Evolutionary conservation across 1,284 basidiomycete species (phyloP), one percentile per base, ranked within the genome.

Genomic region (Erythrobasidium hasegawianum): DNA sequence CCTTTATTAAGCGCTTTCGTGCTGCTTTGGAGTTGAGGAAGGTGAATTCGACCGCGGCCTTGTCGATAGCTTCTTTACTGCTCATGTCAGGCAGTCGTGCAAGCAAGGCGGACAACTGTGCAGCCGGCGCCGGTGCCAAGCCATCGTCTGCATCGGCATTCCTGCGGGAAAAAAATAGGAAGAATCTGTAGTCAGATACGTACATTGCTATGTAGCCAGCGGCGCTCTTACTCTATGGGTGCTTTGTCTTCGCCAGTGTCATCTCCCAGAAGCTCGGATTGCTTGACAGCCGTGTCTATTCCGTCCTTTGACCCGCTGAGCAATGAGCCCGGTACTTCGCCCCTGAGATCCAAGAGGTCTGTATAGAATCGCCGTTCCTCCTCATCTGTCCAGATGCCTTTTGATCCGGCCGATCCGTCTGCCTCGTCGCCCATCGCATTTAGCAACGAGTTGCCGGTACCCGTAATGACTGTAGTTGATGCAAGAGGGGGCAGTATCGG

Each of bases 21-120:
- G 93, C 90, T 11, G 92, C 91, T 77, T 97, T 97, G 49, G 90
- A 94, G 76, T 97, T 97, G 67, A 97, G 80, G 75, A 94, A 92
- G 0, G 92, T 91, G 77, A 99, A 97, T 71, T 98, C 95, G 40
- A 97, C 85, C 0, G 94, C 93, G 18, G 89, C 87, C 76, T 94
- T 90, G 76, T 99, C 96, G 64, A 98, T 90, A 73, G 93, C 80
- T 2, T 86, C 84, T n/a, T 90, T 84, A 75, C 95, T 97, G 7
- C 89, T 94, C 22, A 91, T 89, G 75, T 97, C 92, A 0, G 94
- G 89, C 26, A 99, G 81, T 16, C 91, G 86, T n/a, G 88, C 86
- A 47, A 98, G 85, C n/a, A 98, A 81, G 0, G 90, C 88, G 1
- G 89, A 91, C 50, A 98, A 83, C 59, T 97, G 84, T 64, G 97